Base-by-base conservation (phyloP, 441 rosid genomes). In the Daphne laureola region DNA sequence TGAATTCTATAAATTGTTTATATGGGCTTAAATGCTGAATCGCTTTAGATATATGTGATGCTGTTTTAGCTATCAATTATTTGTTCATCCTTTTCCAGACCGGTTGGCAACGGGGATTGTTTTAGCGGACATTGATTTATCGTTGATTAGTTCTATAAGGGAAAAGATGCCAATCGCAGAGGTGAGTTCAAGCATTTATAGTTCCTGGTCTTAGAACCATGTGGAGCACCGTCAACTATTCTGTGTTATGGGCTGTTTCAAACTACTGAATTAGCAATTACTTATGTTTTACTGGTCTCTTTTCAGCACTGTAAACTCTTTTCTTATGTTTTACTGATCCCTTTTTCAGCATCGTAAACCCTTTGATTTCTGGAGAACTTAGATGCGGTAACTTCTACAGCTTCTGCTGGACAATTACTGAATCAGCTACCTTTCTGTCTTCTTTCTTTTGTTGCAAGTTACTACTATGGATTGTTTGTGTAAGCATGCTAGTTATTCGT, bases 61-160 rank as follows among this genome's bases (percentile, higher is more conserved):
- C 9, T 31, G 38, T 31, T 31, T 31, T 31, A 31, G 12, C 0
- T 31, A 41, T 2, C 38, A 31, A 31, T 31, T 6, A 8, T 31
- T 31, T 31, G 23, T 52, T 53, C 26, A 47, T 55, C 14, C 43
- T 44, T 36, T 72, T 68, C 53, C 86, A 88, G 96, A 91, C 70
- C 82, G 77, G 60, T 16, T 77, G 50, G 73, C 88, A 12, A 82
- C 96, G 1, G 98, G 96, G 70, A 79, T 88, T 69, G 73, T 81
- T 0, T 63, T 92, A 36, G 94, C 94, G 49, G 94, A 89, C 73
- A 79, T 92, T 17, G 92, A 92, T 69, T 76, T 88, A 46, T 77
- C 88, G 16, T 66, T 82, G 53, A 73, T 92, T 14, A 90, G 83
- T 35, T 89, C 96, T 4, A 94, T 84, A 67, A 77, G 96, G 68